These are phyloP conservation scores for Fusarium illudens DNA, from an alignment of 2,329 filamentous ascomycete species.

Conservation along the genomic window DNA sequence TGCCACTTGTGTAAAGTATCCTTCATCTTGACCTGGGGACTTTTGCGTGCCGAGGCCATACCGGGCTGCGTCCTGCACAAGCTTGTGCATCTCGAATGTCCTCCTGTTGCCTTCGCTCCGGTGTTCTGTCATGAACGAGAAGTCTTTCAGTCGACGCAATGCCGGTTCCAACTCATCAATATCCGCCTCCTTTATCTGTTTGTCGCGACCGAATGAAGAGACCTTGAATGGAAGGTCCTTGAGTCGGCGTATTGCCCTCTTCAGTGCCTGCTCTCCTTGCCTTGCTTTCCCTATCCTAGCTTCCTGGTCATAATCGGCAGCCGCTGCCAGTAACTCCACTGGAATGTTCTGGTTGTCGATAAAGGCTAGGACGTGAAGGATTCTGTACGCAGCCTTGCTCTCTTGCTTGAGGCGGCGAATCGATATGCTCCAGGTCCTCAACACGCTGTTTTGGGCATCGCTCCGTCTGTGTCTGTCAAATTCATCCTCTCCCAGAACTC, in stretches of 20 bases:
- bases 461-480: slow-evolving; percentile 43
- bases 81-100: slow-evolving; percentile 45
- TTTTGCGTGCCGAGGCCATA: slow-evolving; percentile 17
- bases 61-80: slow-evolving; percentile 42
- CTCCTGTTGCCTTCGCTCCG: neutral
- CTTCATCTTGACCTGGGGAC: neutral
- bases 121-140: slow-evolving; percentile 44
- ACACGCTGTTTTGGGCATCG: slow-evolving; percentile 44
- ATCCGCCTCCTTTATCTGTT: neutral
- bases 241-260: slow-evolving; percentile 34
- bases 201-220: neutral
- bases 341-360: slow-evolving; percentile 47
- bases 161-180: neutral
- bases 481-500: slow-evolving; percentile 28
- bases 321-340: slow-evolving; percentile 37
- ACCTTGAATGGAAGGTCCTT: slow-evolving; percentile 46
- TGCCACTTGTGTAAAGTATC: slow-evolving; percentile 37
- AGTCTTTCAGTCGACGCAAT: slow-evolving; percentile 43
- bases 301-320: neutral
- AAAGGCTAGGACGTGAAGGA: slow-evolving; percentile 45
- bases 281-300: slow-evolving; percentile 19
- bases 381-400: slow-evolving; percentile 39
- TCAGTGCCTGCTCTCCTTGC: neutral
- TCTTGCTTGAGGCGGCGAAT: slow-evolving; percentile 44
- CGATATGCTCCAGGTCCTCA: slow-evolving; percentile 48